Percentiles rank a stretch among this genome's conserved stretches.
These are phyloP conservation scores for Pythium apleroticum DNA, from an alignment of 352 stramenopile species.

Conservation along the genomic window DNA sequence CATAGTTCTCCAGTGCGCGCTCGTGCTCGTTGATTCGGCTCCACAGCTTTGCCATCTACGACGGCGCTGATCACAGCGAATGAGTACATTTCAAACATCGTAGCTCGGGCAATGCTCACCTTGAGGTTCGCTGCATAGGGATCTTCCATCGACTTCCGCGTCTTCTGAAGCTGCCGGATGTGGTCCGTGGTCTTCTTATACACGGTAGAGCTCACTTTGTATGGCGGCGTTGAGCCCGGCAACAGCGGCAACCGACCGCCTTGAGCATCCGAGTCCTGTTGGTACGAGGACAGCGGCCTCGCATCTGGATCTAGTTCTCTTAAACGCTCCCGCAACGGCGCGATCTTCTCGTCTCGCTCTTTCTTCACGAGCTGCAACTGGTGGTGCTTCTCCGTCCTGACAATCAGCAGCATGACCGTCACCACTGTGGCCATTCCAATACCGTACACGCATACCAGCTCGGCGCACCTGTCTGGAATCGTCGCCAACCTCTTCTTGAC, in stretches of 20 bases:
- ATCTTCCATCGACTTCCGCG: conserved; percentile 39
- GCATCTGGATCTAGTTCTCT: conserved; percentile 28
- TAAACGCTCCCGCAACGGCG: conserved; percentile 30
- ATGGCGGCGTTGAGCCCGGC: neutral
- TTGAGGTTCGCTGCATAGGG: conserved; percentile 56
- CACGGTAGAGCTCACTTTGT: conserved; percentile 15
- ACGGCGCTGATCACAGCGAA: neutral
- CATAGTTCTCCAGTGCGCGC: conserved; percentile 52
- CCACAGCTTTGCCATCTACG: conserved; percentile 61
- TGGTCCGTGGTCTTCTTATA: conserved; percentile 49
- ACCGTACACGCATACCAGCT: neutral
- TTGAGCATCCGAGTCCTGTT: conserved; percentile 8
- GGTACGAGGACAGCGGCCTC: conserved; percentile 9
- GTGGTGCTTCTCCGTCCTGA: conserved; percentile 45
- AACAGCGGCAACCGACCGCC: conserved; percentile 15
- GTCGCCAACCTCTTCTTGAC: conserved; percentile 46
- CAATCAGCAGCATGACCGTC: conserved; percentile 4
- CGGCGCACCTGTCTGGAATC: conserved; percentile 54
- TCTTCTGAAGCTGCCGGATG: conserved; percentile 42
- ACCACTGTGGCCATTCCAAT: neutral
- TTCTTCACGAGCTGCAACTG: conserved; percentile 44
- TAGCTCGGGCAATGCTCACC: conserved; percentile 21
- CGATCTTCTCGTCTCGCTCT: conserved; percentile 29
- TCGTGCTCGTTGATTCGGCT: conserved; percentile 46
- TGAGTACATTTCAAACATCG: neutral